Evolutionary conservation across 1,284 basidiomycete species (phyloP).

Genomic region (Leccinum subrobustum): DNA sequence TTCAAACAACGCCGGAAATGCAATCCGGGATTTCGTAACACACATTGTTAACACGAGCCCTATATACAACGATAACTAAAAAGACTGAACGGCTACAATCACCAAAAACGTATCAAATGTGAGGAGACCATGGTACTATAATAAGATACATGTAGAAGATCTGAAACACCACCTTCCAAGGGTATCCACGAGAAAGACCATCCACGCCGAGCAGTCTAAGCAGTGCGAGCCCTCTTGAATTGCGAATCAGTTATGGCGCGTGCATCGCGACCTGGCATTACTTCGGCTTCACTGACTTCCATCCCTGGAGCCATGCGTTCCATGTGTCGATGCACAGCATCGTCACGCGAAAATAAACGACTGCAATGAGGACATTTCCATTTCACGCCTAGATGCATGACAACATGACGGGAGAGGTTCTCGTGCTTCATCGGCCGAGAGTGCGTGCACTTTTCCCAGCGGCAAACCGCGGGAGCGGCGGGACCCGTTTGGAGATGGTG

Average conservation of each 20-base stretch:
- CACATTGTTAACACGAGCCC: neutral
- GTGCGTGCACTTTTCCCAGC: constrained; percentile 28
- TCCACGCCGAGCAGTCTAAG: constrained; percentile 7
- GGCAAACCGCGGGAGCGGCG: constrained; percentile 16
- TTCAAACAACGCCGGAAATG: constrained; percentile 14
- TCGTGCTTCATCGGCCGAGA: constrained; percentile 31
- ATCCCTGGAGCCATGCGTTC: constrained; percentile 29
- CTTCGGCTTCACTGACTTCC: constrained; percentile 25
- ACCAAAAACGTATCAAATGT: neutral
- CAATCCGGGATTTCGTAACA: neutral
- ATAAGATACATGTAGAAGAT: neutral
- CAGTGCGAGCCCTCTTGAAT: constrained; percentile 4
- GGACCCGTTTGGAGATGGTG: constrained; percentile 25
- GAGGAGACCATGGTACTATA: constrained; percentile 14
- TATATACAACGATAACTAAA: neutral
- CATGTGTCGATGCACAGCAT: constrained; percentile 32
- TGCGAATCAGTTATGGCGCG: constrained; percentile 17
- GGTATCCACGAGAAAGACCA: neutral
- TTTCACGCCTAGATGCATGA: constrained; percentile 32
- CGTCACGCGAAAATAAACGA: constrained; percentile 31
- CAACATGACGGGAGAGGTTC: constrained; percentile 33
- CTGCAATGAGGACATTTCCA: constrained; percentile 31
- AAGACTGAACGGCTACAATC: neutral
- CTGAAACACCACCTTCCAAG: neutral
- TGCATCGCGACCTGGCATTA: constrained; percentile 26